These are phyloP conservation scores for Penicillium vulpinum DNA, from an alignment of 2,329 filamentous ascomycete genomes.

Conservation along the genomic window DNA sequence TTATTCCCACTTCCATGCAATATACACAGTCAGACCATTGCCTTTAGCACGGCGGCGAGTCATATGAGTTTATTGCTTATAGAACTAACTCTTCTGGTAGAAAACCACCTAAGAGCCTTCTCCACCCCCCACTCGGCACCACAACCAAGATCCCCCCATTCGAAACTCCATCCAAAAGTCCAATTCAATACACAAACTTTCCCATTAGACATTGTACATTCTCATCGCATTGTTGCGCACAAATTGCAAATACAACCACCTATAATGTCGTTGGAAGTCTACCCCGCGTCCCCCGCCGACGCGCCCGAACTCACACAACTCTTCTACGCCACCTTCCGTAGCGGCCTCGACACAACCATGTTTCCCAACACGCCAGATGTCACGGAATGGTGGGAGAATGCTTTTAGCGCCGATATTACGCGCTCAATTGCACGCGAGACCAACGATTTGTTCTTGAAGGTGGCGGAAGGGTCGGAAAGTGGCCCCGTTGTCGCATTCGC, in stretches of 20 bases:
- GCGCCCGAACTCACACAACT: constrained; percentile 17
- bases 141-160: background rate
- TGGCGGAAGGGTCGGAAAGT: constrained; percentile 4
- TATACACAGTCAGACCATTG: no score
- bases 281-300: constrained; percentile 17
- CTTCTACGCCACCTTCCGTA: constrained; percentile 28
- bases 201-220: no score
- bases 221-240: no score
- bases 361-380: constrained; percentile 29
- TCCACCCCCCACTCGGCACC: background rate
- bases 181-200: background rate
- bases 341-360: constrained; percentile 21
- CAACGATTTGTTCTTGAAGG: constrained; percentile 17
- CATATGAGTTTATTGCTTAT: no score
- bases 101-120: background rate
- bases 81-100: no score
- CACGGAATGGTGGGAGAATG: constrained; percentile 16
- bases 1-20: background rate
- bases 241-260: background rate
- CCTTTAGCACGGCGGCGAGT: no score
- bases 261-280: constrained; percentile 20
- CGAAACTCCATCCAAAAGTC: background rate
- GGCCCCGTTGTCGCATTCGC: constrained; percentile 23
- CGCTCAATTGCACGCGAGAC: background rate
- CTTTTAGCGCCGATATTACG: constrained; percentile 3